Conservation (phyloP, 371 early-diverging fungal genomes). For the Saksenaea vasiformis region DNA sequence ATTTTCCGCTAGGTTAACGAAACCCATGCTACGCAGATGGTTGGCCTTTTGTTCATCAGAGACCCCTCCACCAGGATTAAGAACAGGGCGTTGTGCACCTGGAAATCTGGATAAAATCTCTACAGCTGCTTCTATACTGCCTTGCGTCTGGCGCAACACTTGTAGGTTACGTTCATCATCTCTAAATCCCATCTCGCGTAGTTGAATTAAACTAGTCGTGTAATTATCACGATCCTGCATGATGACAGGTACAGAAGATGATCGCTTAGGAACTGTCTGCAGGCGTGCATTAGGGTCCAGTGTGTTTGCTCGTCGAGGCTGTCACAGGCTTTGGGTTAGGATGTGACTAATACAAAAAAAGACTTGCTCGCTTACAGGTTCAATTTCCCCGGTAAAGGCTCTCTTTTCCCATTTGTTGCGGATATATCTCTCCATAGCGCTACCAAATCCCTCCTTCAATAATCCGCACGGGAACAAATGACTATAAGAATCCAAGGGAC, state of each 20-base stretch:
- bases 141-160: conserved; percentile 70
- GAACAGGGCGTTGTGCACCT: conserved; percentile 30
- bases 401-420: conserved; percentile 94
- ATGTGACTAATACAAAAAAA: not conserved
- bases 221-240: conserved; percentile 11
- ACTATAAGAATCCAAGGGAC: not conserved
- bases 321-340: not conserved
- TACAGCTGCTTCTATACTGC: conserved; percentile 72
- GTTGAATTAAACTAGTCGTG: conserved; percentile 10
- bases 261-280: conserved; percentile 30
- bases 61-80: conserved; percentile 8
- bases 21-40: conserved; percentile 53
- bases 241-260: conserved; percentile 45
- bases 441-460: conserved; percentile 15
- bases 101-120: conserved; percentile 63
- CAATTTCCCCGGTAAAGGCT: conserved; percentile 53
- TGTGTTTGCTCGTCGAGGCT: conserved; percentile 15
- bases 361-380: conserved; percentile 9
- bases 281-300: not conserved
- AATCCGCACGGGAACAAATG: no score
- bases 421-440: conserved; percentile 88
- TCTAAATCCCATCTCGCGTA: conserved; percentile 81
- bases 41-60: conserved; percentile 41
- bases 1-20: conserved; percentile 42
- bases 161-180: conserved; percentile 60